These are phyloP conservation scores for Fusarium sp. DNA, from an alignment of 2,329 filamentous ascomycete species.

Conservation along the genomic window DNA sequence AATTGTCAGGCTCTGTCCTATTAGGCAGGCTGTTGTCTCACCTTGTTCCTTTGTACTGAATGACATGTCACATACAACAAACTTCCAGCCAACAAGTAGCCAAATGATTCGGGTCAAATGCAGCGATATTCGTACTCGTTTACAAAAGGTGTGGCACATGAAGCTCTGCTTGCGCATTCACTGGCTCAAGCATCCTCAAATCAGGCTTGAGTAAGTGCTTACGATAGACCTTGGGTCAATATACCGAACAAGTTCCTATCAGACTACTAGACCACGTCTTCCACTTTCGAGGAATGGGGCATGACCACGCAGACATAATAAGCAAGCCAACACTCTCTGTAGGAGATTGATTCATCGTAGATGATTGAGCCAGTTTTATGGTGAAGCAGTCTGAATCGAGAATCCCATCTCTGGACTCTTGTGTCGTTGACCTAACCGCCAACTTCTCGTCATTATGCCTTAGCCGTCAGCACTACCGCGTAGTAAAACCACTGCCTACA, in stretches of 20 bases:
- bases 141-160: neutral
- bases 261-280: neutral
- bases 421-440: neutral
- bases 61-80: accelerated
- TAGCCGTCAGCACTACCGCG: neutral
- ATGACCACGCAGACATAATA: neutral
- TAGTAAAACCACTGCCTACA: neutral
- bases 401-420: neutral
- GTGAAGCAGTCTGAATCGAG: neutral
- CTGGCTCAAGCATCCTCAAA: neutral
- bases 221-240: neutral
- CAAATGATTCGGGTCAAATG: accelerated
- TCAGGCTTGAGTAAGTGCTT: neutral
- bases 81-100: neutral
- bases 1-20: accelerated
- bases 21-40: too few species aligned
- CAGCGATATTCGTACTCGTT: neutral
- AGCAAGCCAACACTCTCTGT: too few species aligned
- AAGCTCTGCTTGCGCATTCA: neutral
- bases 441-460: neutral
- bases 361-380: neutral
- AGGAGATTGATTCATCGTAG: too few species aligned
- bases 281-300: neutral
- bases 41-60: accelerated
- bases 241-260: neutral